Evolutionary conservation across 2,329 filamentous ascomycete genomes (phyloP).

Genomic region (Ceratocystis cacaofunesta): DNA sequence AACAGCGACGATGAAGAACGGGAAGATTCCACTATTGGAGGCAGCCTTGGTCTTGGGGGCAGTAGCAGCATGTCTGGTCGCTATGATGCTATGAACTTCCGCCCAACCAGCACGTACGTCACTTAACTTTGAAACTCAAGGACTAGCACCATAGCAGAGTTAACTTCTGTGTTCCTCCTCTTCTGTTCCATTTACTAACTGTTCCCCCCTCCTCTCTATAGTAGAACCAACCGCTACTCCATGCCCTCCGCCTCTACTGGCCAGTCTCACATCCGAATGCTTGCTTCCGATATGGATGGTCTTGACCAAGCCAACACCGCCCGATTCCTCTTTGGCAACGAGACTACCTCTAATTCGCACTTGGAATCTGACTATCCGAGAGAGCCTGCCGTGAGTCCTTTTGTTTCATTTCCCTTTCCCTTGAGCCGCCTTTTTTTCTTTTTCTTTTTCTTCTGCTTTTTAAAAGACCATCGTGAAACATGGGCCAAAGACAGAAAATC

Average conservation of each 20-base stretch:
- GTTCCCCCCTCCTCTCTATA: background rate
- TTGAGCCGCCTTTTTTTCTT: background rate
- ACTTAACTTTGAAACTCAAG: background rate
- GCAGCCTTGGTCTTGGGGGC: too few relatives aligned
- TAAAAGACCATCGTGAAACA: background rate
- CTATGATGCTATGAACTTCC: conserved; percentile 54
- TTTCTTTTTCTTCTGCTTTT: background rate
- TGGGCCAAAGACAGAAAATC: background rate
- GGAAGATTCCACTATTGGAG: conserved; percentile 34
- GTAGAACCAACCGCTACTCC: conserved; percentile 62
- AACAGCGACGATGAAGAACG: conserved; percentile 79
- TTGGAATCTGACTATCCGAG: conserved; percentile 12
- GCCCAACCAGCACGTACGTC: conserved; percentile 67
- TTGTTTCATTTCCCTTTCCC: background rate
- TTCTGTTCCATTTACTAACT: background rate
- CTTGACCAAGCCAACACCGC: conserved; percentile 75
- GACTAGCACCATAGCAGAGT: too few relatives aligned
- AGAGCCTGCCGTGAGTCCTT: conserved; percentile 31
- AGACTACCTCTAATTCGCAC: conserved; percentile 24
- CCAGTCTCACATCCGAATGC: conserved; percentile 39
- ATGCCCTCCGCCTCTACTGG: conserved; percentile 73
- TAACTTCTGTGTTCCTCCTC: background rate
- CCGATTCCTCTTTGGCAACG: conserved; percentile 73
- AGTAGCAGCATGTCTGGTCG: conserved; percentile 34
- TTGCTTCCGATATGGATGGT: conserved; percentile 43